phyloP scores from a whole-genome alignment of 805 yeast genomes.

The Wickerhamomyces pijperi region DNA sequence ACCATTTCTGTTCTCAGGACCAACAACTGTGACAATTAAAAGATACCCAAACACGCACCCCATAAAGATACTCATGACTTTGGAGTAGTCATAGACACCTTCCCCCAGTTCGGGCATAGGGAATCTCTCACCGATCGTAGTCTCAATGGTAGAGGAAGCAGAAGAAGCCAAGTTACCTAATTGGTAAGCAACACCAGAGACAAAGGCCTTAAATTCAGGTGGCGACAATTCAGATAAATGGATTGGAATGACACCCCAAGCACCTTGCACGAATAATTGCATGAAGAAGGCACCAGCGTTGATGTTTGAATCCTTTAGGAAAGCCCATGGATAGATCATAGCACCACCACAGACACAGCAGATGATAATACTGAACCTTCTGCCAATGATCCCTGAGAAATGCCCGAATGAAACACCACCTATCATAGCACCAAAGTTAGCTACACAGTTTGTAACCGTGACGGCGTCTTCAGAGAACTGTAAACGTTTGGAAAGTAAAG shows the following conservation, averaged over 20 bases:
- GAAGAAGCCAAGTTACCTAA: slow-evolving; percentile 64
- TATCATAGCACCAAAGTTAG: slow-evolving; percentile 54
- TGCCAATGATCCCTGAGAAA: slow-evolving; percentile 43
- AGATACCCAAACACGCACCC: slow-evolving; percentile 55
- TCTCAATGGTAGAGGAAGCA: slow-evolving; percentile 66
- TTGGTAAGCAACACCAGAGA: slow-evolving; percentile 56
- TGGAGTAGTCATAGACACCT: slow-evolving; percentile 42
- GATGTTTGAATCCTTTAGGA: slow-evolving; percentile 28
- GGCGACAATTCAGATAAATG: slow-evolving; percentile 58
- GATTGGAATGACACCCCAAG: slow-evolving; percentile 64
- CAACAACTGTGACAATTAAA: slow-evolving; percentile 35
- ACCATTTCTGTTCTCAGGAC: slow-evolving; percentile 60
- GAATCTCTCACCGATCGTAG: slow-evolving; percentile 48
- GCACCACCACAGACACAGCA: slow-evolving; percentile 47
- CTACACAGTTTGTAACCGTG: slow-evolving; percentile 52
- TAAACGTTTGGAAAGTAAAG: slow-evolving; percentile 45
- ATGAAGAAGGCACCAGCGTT: slow-evolving; percentile 54
- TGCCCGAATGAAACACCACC: slow-evolving; percentile 59
- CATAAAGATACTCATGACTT: slow-evolving; percentile 60
- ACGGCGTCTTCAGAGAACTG: slow-evolving; percentile 31
- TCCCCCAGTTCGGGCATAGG: slow-evolving; percentile 30
- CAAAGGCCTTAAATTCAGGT: slow-evolving; percentile 50
- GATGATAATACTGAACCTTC: slow-evolving; percentile 43
- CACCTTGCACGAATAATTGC: slow-evolving; percentile 59
- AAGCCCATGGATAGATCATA: slow-evolving; percentile 51